Conservation (phyloP, 345 rosid species). For the Citrus hindsii region DNA sequence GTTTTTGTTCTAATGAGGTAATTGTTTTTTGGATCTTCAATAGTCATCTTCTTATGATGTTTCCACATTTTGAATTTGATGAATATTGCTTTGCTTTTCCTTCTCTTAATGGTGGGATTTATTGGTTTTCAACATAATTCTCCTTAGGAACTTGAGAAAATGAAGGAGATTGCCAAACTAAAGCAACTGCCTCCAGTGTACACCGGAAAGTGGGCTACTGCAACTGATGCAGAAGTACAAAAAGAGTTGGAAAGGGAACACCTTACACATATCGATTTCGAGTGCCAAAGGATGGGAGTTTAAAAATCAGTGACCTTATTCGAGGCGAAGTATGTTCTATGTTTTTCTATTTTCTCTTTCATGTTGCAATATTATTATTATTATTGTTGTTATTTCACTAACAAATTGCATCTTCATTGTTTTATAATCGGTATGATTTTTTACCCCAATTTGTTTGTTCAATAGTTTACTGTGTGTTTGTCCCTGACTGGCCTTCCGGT, state of each 20-base stretch:
- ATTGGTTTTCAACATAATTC: background rate
- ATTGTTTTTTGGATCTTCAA: background rate
- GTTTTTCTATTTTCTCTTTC: background rate
- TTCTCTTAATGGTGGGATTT: background rate
- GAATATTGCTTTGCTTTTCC: background rate
- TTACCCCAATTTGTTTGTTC: background rate
- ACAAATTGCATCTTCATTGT: background rate
- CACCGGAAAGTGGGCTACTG: conserved; percentile 82
- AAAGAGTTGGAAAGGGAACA: conserved; percentile 82
- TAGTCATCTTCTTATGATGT: background rate
- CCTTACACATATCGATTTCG: conserved; percentile 80
- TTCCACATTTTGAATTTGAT: background rate
- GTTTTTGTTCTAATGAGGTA: conserved; percentile 91
- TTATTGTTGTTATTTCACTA: background rate
- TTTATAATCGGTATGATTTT: background rate
- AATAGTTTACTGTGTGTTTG: background rate
- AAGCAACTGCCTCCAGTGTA: conserved; percentile 83
- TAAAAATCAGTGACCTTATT: conserved; percentile 82
- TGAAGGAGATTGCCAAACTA: conserved; percentile 78
- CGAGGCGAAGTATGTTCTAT: conserved; percentile 73
- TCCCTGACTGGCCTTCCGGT: background rate
- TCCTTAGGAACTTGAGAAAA: conserved; percentile 81
- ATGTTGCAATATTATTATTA: background rate
- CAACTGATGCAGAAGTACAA: conserved; percentile 58
- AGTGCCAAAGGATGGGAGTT: conserved; percentile 71